A percentile compares a stretch with the other conserved stretches of the same genome.
These are phyloP conservation scores for Coprinopsis cinerea DNA, from an alignment of 768 basidiomycete genomes.

Conservation along the genomic window DNA sequence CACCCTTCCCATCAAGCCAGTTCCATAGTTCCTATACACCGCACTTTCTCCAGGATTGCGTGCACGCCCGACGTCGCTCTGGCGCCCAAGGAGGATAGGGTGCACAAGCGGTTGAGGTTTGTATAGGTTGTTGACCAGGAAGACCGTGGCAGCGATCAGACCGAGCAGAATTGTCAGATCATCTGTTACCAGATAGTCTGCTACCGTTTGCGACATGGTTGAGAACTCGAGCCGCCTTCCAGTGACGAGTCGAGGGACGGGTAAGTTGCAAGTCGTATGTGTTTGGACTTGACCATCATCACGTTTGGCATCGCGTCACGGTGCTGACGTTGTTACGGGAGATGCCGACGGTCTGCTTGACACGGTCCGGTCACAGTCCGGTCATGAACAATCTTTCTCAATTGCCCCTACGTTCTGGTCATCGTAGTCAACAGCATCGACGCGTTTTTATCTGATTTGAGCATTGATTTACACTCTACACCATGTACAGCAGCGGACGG, in stretches of 20 bases:
- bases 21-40: conserved; percentile 86
- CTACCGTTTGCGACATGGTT: conserved; percentile 32
- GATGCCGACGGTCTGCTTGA: conserved; percentile 9
- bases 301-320: not conserved
- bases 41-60: conserved; percentile 80
- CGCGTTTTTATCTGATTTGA: not conserved
- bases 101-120: conserved; percentile 84
- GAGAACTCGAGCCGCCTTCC: not conserved
- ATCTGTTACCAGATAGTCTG: conserved; percentile 66
- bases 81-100: conserved; percentile 87
- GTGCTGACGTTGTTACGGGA: conserved; percentile 5
- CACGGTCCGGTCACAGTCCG: not conserved
- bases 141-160: conserved; percentile 69
- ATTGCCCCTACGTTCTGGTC: not conserved
- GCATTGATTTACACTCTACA: no score
- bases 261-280: no score
- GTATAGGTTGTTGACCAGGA: conserved; percentile 72
- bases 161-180: conserved; percentile 75
- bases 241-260: no score
- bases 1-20: conserved; percentile 77
- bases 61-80: conserved; percentile 84
- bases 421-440: not conserved
- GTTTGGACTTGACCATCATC: not conserved
- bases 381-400: conserved; percentile 2
- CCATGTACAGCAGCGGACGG: no score